Base-by-base conservation (phyloP, 257 asterid genomes). In the Cinchona pubescens region DNA sequence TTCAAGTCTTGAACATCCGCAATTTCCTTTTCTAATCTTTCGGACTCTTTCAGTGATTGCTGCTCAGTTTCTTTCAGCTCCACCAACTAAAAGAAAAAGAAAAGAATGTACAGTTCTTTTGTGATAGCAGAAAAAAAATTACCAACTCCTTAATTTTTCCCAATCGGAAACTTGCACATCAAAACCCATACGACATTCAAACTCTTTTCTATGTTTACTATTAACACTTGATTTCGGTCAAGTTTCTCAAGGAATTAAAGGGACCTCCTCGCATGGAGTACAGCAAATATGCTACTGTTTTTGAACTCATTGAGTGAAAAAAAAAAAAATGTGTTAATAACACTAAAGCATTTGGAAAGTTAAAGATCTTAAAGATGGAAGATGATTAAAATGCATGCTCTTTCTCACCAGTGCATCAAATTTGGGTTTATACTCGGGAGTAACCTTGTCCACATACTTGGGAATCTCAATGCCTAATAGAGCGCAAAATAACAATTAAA, bases 1-100 rank as follows among this genome's bases (percentile, higher is more conserved):
- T 90, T 91, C 90, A 91, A 60, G 70, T 93, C 98, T 80, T 93
- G 92, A 72, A 90, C 92, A 3, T 93, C 98, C 11, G 90, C 96
- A 80, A 93, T 83, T 85, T 93, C 98, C 77, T 89, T 93, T 65
- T 93, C 97, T 82, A 91, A 34, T 83, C 96, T 93, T 79, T 87
- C 96, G 55, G 97, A 88, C 77, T 91, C 96, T 84, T 91, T 82
- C 46, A 92, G 67, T 35, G 98, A 94, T 75, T 53, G 79, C 87
- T 87, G 75, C 86, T 94, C 98, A 9, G 96, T 93, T 67, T 89
- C 97, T 87, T 94, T 91, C 87, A 94, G 87, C 83, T 94, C 97
- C 71, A 91, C 91, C 92, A 91, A 85, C 98, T 93, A 89, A 78
- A 80, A 72, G 62, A 65, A 78, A 65, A 78, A 73, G 73, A 51